Conservation (phyloP, 371 early-diverging fungal genomes). For the Rhizopus arrhizus region DNA sequence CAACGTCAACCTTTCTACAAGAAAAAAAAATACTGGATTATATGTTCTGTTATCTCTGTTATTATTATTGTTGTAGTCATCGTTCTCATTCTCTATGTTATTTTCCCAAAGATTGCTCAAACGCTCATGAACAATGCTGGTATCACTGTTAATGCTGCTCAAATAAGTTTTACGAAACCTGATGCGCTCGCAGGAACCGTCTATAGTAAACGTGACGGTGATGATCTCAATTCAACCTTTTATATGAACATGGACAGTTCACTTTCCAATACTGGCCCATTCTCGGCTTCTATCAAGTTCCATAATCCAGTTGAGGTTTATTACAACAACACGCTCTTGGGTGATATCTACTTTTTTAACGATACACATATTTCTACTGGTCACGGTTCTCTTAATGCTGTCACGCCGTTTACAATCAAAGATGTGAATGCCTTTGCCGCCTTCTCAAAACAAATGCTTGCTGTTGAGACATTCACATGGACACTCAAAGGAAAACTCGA, state of each 20-base stretch:
- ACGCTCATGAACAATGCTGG: conserved; percentile 44
- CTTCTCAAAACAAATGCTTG: conserved; percentile 55
- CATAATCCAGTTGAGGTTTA: conserved; percentile 50
- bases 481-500: conserved; percentile 48
- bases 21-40: conserved; percentile 55
- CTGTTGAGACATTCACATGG: conserved; percentile 50
- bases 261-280: conserved; percentile 57
- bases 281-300: conserved; percentile 54
- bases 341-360: conserved; percentile 38
- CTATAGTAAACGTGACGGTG: conserved; percentile 20
- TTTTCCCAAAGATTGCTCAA: conserved; percentile 58
- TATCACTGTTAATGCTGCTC: conserved; percentile 43
- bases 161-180: conserved; percentile 47
- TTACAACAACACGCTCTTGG: conserved; percentile 46
- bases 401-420: conserved; percentile 40
- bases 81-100: conserved; percentile 49
- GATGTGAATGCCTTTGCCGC: conserved; percentile 42
- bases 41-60: conserved; percentile 46
- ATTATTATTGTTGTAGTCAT: conserved; percentile 49
- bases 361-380: conserved; percentile 49
- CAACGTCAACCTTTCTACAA: conserved; percentile 42
- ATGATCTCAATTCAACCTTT: conserved; percentile 36
- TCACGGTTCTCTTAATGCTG: conserved; percentile 35
- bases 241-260: conserved; percentile 45
- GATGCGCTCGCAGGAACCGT: conserved; percentile 1